These are phyloP conservation scores for Hevea brasiliensis DNA, from an alignment of 345 rosid genomes.

Conservation along the genomic window DNA sequence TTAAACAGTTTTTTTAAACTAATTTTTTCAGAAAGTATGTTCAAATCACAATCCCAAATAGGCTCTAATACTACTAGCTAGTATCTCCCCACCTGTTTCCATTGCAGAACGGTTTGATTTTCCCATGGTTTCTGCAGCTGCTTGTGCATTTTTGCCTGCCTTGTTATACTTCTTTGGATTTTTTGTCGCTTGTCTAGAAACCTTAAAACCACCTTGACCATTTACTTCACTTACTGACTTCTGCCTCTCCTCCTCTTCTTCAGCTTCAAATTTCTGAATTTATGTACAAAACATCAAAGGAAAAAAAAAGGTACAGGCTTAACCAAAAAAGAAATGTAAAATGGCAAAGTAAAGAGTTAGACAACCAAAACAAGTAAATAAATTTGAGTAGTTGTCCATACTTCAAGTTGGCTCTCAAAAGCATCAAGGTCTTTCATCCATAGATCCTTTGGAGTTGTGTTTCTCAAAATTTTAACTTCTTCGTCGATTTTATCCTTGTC, in stretches of 20 bases:
- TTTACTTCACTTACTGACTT: slow-evolving; percentile 22
- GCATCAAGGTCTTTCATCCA: slow-evolving; percentile 77
- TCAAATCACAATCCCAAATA: too few relatives aligned
- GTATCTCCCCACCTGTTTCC: slow-evolving; percentile 59
- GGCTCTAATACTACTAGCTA: too few relatives aligned
- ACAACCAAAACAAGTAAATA: not conserved
- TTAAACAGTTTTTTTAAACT: too few relatives aligned
- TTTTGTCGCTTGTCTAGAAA: slow-evolving; percentile 51
- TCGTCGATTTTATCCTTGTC: slow-evolving; percentile 57
- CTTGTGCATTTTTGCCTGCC: slow-evolving; percentile 40
- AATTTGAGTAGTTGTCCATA: slow-evolving; percentile 31
- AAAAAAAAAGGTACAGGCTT: too few relatives aligned
- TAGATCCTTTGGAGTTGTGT: slow-evolving; percentile 53
- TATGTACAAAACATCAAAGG: slow-evolving; percentile 6
- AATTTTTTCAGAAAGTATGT: too few relatives aligned
- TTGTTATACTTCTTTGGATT: slow-evolving; percentile 47
- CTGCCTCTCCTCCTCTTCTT: slow-evolving; percentile 43
- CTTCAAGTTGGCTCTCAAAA: slow-evolving; percentile 67
- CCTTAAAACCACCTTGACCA: slow-evolving; percentile 37
- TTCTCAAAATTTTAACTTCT: slow-evolving; percentile 59
- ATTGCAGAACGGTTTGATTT: slow-evolving; percentile 32
- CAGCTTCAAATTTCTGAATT: slow-evolving; percentile 49
- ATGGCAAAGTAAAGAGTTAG: not conserved
- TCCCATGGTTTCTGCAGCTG: slow-evolving; percentile 29
- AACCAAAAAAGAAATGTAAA: not conserved